Evolutionary conservation across 2,329 filamentous ascomycete species (phyloP), one percentile per base, ranked within the genome.

Genomic region (Lachnellula cervina): DNA sequence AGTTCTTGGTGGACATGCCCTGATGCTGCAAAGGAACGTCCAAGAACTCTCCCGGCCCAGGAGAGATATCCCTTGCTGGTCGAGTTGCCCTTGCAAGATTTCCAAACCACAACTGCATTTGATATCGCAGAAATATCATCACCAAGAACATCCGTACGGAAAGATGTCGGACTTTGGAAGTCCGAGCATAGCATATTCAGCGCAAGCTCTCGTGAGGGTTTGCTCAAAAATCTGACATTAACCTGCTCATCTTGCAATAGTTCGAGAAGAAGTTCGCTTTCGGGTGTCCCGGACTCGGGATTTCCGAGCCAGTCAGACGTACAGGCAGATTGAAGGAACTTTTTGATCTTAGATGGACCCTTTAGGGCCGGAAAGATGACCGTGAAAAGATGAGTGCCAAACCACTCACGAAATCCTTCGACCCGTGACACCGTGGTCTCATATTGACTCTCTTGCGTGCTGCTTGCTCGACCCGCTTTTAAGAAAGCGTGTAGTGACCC

Each of bases 31-130:
- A 92, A 97, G 0, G 90, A 86, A 68, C 90, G 83, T 7, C 95
- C 94, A 45, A 97, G 77, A 2, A 92, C 87, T 59, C 87, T 82
- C 3, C 89, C 92, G 45, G 89, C 88, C 95, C 95, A 99, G 1
- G 89, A 75, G 0, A 90, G 75, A 68, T 94, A 97, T 16, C 83
- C 80, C 25, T 81, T 74, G 54, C 84, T 88, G 16, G 87, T 76
- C 1, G 80, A 74, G 38, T 80, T 76, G n/a, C 81, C 77, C 56
- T 81, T 78, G 62, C 90, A 88, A 43, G 88, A 91, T 67, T 86
- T 85, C 86, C 88, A 94, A 0, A 97, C 78, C 17, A 84, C 81
- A 13, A 84, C 75, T 2, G 84, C 82, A 66, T 86, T 83, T 1
- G 73, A 70, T 13, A 82, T 70, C 11, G 90, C 86, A 44, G 83